These are phyloP conservation scores for Hortiboletus flavorubellus DNA, from an alignment of 768 basidiomycete species.

Conservation along the genomic window DNA sequence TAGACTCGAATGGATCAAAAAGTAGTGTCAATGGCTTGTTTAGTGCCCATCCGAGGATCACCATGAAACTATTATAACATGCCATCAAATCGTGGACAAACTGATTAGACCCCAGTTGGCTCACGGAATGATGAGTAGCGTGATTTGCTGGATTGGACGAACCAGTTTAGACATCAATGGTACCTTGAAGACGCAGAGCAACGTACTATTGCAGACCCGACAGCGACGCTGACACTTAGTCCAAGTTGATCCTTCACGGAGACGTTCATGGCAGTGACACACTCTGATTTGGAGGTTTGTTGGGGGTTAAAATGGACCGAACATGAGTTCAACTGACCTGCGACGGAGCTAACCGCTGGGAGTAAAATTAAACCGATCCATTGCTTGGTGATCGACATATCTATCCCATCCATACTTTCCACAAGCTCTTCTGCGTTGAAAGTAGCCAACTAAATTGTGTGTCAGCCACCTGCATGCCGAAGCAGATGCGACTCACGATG, in stretches of 20 bases:
- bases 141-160: slow-evolving; percentile 52
- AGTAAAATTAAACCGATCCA: slow-evolving; percentile 89
- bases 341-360: slow-evolving; percentile 77
- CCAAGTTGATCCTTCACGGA: slow-evolving; percentile 82
- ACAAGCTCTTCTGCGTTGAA: slow-evolving; percentile 75
- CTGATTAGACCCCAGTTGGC: slow-evolving; percentile 20
- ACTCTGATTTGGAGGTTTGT: slow-evolving; percentile 46
- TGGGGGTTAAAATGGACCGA: background rate
- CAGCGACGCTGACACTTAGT: slow-evolving; percentile 80
- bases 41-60: slow-evolving; percentile 75
- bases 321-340: slow-evolving; percentile 45
- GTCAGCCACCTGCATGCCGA: slow-evolving; percentile 1
- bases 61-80: slow-evolving; percentile 52
- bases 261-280: slow-evolving; percentile 86
- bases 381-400: slow-evolving; percentile 69
- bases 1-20: slow-evolving; percentile 87
- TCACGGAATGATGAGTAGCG: slow-evolving; percentile 81
- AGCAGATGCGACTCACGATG: slow-evolving; percentile 42
- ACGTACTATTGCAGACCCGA: slow-evolving; percentile 72
- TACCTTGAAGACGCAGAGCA: background rate
- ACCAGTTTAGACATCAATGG: background rate
- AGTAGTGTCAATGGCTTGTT: slow-evolving; percentile 77
- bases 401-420: slow-evolving; percentile 78
- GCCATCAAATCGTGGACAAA: background rate
- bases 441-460: slow-evolving; percentile 42